phyloP scores from a whole-genome alignment of 352 stramenopile species.

The Phytophthora boehmeriae region DNA sequence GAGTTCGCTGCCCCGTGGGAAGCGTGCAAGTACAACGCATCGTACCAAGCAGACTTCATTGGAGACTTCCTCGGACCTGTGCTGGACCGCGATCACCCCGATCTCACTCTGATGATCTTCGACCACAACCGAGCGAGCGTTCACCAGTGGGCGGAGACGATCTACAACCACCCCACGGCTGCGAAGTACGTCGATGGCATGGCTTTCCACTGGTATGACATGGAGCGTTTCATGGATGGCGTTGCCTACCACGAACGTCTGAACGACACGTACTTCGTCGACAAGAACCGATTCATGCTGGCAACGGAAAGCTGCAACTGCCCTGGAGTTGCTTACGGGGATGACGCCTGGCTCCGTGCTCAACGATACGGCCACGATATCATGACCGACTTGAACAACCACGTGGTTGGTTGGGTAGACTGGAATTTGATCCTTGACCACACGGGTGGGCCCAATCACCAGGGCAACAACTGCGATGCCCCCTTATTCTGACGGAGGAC shows the following conservation, averaged over 20 bases:
- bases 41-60: constrained; percentile 73
- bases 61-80: constrained; percentile 78
- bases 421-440: constrained; percentile 92
- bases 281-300: constrained; percentile 66
- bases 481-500: constrained; percentile 69
- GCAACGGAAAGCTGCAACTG: constrained; percentile 78
- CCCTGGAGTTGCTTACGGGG: constrained; percentile 56
- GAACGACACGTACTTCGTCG: constrained; percentile 79
- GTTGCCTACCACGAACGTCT: constrained; percentile 73
- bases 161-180: constrained; percentile 64
- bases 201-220: constrained; percentile 91
- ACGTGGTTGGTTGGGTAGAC: constrained; percentile 87
- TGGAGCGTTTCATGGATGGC: constrained; percentile 71
- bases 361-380: constrained; percentile 92
- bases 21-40: constrained; percentile 55
- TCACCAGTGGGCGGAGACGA: constrained; percentile 66
- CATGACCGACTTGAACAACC: constrained; percentile 88
- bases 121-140: constrained; percentile 90
- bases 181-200: constrained; percentile 88
- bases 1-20: constrained; percentile 76
- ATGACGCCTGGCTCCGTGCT: constrained; percentile 77
- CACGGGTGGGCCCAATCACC: constrained; percentile 90
- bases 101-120: constrained; percentile 91
- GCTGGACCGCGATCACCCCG: constrained; percentile 55
- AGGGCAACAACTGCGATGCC: constrained; percentile 78